Evolutionary conservation across 257 asterid genomes (phyloP).

Genomic region (Capsicum rhomboideum): DNA sequence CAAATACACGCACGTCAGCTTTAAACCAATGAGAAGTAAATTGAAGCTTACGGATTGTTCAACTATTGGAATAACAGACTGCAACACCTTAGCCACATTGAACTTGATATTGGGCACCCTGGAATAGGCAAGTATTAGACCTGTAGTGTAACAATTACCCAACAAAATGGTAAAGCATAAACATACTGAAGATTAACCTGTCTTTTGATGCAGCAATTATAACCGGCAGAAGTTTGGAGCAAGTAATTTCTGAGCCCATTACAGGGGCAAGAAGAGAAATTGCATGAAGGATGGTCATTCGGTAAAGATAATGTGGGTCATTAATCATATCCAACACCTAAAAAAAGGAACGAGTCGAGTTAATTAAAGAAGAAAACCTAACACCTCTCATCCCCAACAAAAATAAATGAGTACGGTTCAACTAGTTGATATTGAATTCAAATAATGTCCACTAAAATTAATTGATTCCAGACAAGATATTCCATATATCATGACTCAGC

Average conservation of each 20-base stretch:
- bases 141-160: background rate
- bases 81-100: constrained; percentile 88
- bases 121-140: constrained; percentile 12
- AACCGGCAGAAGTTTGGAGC: constrained; percentile 47
- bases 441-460: background rate
- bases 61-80: constrained; percentile 73
- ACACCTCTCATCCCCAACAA: background rate
- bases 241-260: constrained; percentile 47
- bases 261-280: constrained; percentile 50
- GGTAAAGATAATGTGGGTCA: constrained; percentile 50
- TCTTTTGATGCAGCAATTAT: constrained; percentile 69
- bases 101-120: constrained; percentile 94
- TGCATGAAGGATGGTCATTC: constrained; percentile 51
- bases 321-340: constrained; percentile 51
- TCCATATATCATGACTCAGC: background rate
- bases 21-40: background rate
- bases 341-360: background rate
- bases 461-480: background rate
- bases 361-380: background rate
- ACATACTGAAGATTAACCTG: constrained; percentile 33
- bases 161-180: constrained; percentile 4
- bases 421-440: background rate
- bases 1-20: background rate
- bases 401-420: background rate
- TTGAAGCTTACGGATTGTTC: constrained; percentile 66